Base-by-base conservation (phyloP, 2,329 filamentous ascomycete species). In the Macrophomina pseudophaseolina region DNA sequence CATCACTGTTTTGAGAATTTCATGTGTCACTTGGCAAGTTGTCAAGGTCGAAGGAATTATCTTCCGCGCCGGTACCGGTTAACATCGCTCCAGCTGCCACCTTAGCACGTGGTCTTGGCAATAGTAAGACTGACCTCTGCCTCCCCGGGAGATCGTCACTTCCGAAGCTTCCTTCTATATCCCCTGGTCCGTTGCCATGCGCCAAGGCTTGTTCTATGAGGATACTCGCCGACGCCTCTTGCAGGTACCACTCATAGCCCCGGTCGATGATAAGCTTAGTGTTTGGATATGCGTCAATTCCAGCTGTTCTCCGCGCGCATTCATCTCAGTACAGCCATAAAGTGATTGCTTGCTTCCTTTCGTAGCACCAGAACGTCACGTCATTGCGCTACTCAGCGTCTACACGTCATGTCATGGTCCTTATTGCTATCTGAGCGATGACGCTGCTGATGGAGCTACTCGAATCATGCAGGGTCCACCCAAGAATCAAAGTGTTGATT, bases 401-500 rank as follows among this genome's bases (percentile, higher is more conserved):
- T 28, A 8, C 18, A 33, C 53, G 23, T 33, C 18, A 38, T 4
- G 2, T 33, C 54, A 46, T 46, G 54, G 23, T 11, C 33, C 33
- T 28, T 35, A 28, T 40, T 14, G 23, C 9, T n/a, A 30, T 5
- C 38, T n/a, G 54, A 38, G 54, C 54, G 23, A 14, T 54, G 33
- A 16, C 52, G 33, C 53, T 18, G 35, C 18, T 42, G 32, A 28
- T 23, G 9, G 18, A 28, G 18, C 46, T 30, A 49, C 16, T 28
- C 46, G 23, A 49, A 11, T 18, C n/a, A 7, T 8, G 40, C 42
- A 33, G 28, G 40, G 56, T 48, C 42, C 16, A 46, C 30, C 56
- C 56, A 42, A 60, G 56, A 48, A 33, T 6, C 42, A 60, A 16
- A 18, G 38, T 44, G 53, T 42, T 44, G 12, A 58, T 58, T 38